A percentile compares a stretch with the other conserved stretches of the same genome.
Evolutionary conservation across 768 basidiomycete genomes (phyloP).

Genomic region (Baorangia bicolor): DNA sequence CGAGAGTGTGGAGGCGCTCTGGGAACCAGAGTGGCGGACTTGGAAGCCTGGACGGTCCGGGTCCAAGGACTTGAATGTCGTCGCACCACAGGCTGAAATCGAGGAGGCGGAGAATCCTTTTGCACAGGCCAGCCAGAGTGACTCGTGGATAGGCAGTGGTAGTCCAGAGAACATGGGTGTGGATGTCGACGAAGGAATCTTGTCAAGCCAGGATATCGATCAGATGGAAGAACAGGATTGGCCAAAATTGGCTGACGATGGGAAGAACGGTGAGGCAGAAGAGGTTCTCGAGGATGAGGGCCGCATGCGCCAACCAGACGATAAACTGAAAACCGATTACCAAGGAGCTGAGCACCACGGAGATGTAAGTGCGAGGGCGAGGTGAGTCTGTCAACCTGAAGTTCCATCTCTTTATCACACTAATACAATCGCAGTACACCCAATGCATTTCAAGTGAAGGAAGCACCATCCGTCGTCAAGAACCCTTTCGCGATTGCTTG

Average conservation of each 20-base stretch:
- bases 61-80: constrained; percentile 15
- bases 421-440: not conserved
- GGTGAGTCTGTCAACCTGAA: not conserved
- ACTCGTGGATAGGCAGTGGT: constrained; percentile 7
- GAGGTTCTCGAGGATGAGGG: constrained; percentile 13
- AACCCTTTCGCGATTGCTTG: constrained; percentile 23
- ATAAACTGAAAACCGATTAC: not conserved
- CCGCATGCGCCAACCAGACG: not conserved
- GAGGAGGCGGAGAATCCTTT: constrained; percentile 27
- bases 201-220: constrained; percentile 37
- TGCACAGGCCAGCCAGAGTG: constrained; percentile 17
- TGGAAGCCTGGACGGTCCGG: constrained; percentile 47
- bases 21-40: constrained; percentile 60
- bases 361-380: not conserved
- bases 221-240: constrained; percentile 27
- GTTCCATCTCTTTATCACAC: not conserved
- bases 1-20: constrained; percentile 85
- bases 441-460: not conserved
- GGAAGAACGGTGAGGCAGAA: constrained; percentile 15
- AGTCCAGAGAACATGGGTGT: constrained; percentile 18
- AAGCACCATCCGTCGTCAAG: not conserved
- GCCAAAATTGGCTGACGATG: constrained; percentile 8
- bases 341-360: not conserved
- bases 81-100: constrained; percentile 12
- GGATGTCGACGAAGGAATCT: constrained; percentile 30